Percentiles rank a stretch among this genome's conserved stretches.
These are phyloP conservation scores for Phytophthora citricola DNA, from an alignment of 352 stramenopile species.

Conservation along the genomic window DNA sequence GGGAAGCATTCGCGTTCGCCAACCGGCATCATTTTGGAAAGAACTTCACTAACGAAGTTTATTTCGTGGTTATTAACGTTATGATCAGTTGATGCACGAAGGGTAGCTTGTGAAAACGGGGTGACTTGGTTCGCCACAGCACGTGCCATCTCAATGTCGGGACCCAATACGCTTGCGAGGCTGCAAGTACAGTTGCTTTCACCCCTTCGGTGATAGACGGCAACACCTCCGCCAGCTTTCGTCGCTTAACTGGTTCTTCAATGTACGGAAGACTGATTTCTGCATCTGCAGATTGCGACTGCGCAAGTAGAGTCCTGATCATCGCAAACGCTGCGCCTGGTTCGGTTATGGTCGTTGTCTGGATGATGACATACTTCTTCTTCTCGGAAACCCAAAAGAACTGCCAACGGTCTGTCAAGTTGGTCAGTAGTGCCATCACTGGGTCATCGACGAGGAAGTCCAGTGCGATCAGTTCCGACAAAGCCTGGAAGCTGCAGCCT, in stretches of 20 bases:
- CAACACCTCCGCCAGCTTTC: constrained; percentile 37
- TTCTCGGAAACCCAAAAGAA: constrained; percentile 56
- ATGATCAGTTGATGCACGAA: too few relatives aligned
- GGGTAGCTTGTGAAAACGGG: too few relatives aligned
- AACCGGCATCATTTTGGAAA: too few relatives aligned
- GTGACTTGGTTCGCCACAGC: constrained; percentile 29
- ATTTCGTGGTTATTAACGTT: too few relatives aligned
- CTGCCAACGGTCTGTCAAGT: constrained; percentile 42
- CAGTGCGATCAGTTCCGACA: constrained; percentile 54
- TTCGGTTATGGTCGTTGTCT: constrained; percentile 26
- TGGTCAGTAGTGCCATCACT: constrained; percentile 55
- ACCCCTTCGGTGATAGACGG: constrained; percentile 24
- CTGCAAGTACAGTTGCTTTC: constrained; percentile 25
- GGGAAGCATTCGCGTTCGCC: too few relatives aligned
- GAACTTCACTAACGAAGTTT: too few relatives aligned
- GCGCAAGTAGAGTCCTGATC: constrained; percentile 41
- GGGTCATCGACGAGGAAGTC: constrained; percentile 43
- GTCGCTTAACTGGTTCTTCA: constrained; percentile 44
- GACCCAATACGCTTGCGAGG: constrained; percentile 42
- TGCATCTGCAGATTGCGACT: constrained; percentile 33
- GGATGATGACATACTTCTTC: constrained; percentile 30
- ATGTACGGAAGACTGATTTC: constrained; percentile 40
- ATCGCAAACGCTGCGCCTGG: constrained; percentile 37
- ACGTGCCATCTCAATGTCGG: constrained; percentile 46
- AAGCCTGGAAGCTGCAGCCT: constrained; percentile 37